These are phyloP conservation scores for Spathaspora gorwiae DNA, from an alignment of 805 yeast species.

Conservation along the genomic window DNA sequence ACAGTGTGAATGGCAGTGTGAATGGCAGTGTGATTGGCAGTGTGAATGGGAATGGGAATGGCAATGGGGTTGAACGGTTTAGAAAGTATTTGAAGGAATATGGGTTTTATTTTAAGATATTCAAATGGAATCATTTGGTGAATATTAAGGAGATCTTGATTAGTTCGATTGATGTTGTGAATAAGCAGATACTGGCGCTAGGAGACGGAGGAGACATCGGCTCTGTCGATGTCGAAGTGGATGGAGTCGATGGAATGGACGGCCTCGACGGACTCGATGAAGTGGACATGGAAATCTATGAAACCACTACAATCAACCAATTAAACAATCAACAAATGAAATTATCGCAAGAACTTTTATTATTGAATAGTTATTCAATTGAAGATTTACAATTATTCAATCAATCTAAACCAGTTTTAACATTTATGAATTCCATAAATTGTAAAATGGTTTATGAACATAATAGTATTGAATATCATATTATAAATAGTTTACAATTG, in stretches of 20 bases:
- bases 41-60: background rate
- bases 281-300: background rate
- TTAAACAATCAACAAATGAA: slow-evolving; percentile 1
- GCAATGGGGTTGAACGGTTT: background rate
- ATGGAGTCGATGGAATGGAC: slow-evolving; percentile 2
- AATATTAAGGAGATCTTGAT: slow-evolving; percentile 12
- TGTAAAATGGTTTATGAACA: background rate
- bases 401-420: background rate
- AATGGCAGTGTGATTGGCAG: background rate
- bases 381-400: slow-evolving; percentile 1
- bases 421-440: background rate
- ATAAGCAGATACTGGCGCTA: slow-evolving; percentile 8
- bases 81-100: slow-evolving; percentile 12
- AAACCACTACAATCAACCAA: background rate
- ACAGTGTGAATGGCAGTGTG: no score
- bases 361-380: slow-evolving; percentile 1
- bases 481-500: background rate
- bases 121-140: slow-evolving; percentile 14
- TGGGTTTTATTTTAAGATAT: slow-evolving; percentile 15
- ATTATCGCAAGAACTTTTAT: slow-evolving; percentile 2
- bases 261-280: no score
- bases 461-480: background rate
- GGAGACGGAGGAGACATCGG: background rate
- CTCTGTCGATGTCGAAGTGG: background rate
- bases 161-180: slow-evolving; percentile 12